Evolutionary conservation across 2,329 filamentous ascomycete species (phyloP), one percentile per base, ranked within the genome.

Genomic region (Apiospora saccharicola): DNA sequence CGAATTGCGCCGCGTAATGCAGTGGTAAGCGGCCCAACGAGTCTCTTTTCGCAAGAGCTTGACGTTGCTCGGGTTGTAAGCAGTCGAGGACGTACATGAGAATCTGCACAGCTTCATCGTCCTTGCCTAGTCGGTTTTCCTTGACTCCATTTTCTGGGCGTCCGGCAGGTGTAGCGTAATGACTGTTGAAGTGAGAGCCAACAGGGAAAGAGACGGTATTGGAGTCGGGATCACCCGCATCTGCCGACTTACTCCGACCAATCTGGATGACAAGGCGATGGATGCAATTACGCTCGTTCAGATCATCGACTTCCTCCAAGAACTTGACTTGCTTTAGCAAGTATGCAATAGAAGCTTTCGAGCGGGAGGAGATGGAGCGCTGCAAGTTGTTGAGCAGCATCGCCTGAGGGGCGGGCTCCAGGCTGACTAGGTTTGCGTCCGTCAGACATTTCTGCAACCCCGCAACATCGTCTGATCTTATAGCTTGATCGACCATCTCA

Each of bases 1-100:
- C 96, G 79, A 97, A 98, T 80, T 98, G 95, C 0, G 96, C 96
- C 3, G 95, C 95, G 80, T 98, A 98, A 81, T 98, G 96, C 14
- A 98, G 86, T 1, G 96, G 95, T 19, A 96, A 88, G 5, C 96
- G 92, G 3, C 94, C 95, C 73, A 96, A 93, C 0, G 91, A 88
- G 82, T 98, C 96, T 73, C 88, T 90, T 16, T 89, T 89, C 69
- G 88, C 85, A 14, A 98, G 85, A 0, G 92, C 92, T 16, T 81
- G 75, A 14, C 92, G 90, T 76, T 98, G 96, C 13, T 88, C 84
- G 0, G 89, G 86, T 14, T 86, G 88, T 10, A 99, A 86, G 41
- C 87, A 86, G 67, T 95, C 91, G 5, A 99, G 86, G 4, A 92
- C 79, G 71, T 86, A 89, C 2, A 83, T 79, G 14, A 92, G 83